These are phyloP conservation scores for Aaosphaeria arxii DNA, from an alignment of 2,329 filamentous ascomycete genomes.

Conservation along the genomic window DNA sequence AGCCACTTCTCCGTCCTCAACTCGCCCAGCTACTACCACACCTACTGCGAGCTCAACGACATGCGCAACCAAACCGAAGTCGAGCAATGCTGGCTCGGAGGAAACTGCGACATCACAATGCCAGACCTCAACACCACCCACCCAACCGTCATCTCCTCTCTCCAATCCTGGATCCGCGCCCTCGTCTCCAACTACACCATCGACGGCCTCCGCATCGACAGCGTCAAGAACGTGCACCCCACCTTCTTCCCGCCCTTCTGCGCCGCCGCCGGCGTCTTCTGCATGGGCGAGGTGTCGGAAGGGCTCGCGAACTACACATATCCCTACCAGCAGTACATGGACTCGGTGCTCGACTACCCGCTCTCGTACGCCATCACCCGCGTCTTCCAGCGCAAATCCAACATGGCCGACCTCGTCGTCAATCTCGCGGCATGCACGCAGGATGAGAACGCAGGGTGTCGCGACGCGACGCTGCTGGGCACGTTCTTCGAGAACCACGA, in stretches of 20 bases:
- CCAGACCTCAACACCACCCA: slow-evolving; percentile 14
- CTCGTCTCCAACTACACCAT: slow-evolving; percentile 11
- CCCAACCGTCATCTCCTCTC: slow-evolving; percentile 2
- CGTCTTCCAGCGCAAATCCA: slow-evolving; percentile 1
- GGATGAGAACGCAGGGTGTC: neutral
- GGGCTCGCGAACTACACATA: slow-evolving; percentile 16
- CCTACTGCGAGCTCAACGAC: slow-evolving; percentile 6
- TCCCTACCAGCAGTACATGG: slow-evolving; percentile 10
- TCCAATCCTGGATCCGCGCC: slow-evolving; percentile 8
- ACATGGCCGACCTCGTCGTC: slow-evolving; percentile 4
- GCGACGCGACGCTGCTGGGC: neutral
- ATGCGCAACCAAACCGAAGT: slow-evolving; percentile 11
- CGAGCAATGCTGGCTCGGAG: slow-evolving; percentile 11
- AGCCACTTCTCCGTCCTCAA: slow-evolving; percentile 5
- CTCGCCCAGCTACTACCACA: slow-evolving; percentile 6
- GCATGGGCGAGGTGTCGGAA: slow-evolving; percentile 36
- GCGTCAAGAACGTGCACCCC: slow-evolving; percentile 57
- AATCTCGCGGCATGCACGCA: neutral
- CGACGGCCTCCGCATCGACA: slow-evolving; percentile 58
- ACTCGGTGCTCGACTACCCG: slow-evolving; percentile 5
- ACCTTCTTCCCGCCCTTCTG: slow-evolving; percentile 55
- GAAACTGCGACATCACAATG: slow-evolving; percentile 12
- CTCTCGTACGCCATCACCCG: slow-evolving; percentile 1
- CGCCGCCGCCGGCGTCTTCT: slow-evolving; percentile 47
- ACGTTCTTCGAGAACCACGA: slow-evolving; percentile 44